A percentile compares a stretch with the other conserved stretches of the same genome.
phyloP scores from a whole-genome alignment of 768 basidiomycete genomes.

The Mycena metata region DNA sequence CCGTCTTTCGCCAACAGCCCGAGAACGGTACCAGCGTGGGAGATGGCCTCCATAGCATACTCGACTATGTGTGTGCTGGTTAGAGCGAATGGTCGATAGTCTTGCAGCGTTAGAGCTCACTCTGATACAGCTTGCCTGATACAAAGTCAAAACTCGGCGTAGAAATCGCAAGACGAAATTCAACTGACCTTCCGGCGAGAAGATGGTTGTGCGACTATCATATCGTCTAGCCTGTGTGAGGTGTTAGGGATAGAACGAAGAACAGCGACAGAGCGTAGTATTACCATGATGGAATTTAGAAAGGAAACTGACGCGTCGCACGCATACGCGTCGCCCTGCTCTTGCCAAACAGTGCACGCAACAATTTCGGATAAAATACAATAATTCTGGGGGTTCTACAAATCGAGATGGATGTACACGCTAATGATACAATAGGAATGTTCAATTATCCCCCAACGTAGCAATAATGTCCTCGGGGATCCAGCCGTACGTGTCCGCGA shows the following conservation, averaged over 20 bases:
- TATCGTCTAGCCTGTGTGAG: conserved; percentile 86
- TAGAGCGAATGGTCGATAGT: conserved; percentile 18
- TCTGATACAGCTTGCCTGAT: conserved; percentile 96
- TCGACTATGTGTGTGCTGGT: conserved; percentile 72
- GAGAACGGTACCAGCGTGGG: conserved; percentile 94
- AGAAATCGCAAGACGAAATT: conserved; percentile 23
- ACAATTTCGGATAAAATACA: conserved; percentile 8
- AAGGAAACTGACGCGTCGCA: conserved; percentile 59
- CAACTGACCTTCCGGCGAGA: conserved; percentile 93
- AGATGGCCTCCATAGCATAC: conserved; percentile 99
- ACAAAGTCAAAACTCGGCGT: conserved; percentile 16
- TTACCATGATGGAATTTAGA: conserved; percentile 61
- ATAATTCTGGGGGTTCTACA: conserved; percentile 8
- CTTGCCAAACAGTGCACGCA: conserved; percentile 29
- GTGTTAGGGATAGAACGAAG: conserved; percentile 9
- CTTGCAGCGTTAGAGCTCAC: conserved; percentile 60
- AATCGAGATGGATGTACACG: conserved; percentile 20
- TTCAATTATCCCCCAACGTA: conserved; percentile 19
- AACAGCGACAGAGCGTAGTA: conserved; percentile 46
- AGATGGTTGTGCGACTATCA: conserved; percentile 98
- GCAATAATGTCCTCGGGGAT: conserved; percentile 15
- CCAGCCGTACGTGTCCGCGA: conserved; percentile 30
- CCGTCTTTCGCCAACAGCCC: conserved; percentile 93
- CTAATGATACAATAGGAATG: conserved; percentile 2
- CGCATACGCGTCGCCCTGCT: conserved; percentile 58